Evolutionary conservation across 2,329 filamentous ascomycete species (phyloP).

Genomic region (Cyphellophora europaea): DNA sequence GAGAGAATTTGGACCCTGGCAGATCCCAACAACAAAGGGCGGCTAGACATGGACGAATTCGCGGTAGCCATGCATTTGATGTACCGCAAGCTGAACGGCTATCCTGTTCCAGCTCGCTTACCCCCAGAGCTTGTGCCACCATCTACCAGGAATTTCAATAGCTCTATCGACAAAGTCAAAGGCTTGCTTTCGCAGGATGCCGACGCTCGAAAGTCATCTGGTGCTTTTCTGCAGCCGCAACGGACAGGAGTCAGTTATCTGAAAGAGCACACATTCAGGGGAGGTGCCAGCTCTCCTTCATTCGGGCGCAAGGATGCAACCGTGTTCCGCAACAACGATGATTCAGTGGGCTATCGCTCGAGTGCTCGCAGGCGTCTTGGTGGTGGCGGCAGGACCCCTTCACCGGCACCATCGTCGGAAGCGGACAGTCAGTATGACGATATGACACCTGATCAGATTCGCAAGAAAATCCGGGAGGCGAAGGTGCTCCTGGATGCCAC

Average conservation of each 20-base stretch:
- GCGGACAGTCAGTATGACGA: constrained; percentile 66
- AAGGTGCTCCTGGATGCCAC: constrained; percentile 91
- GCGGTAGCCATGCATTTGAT: constrained; percentile 98
- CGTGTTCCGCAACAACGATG: constrained; percentile 92
- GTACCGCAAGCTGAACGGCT: constrained; percentile 92
- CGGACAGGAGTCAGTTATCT: constrained; percentile 97
- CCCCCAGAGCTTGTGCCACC: constrained; percentile 90
- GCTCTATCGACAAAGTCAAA: constrained; percentile 89
- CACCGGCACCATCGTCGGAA: constrained; percentile 65
- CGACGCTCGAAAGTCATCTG: constrained; percentile 77
- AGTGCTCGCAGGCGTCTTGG: constrained; percentile 82
- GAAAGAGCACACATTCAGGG: constrained; percentile 86
- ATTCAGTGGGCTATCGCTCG: constrained; percentile 83
- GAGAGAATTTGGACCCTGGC: constrained; percentile 92
- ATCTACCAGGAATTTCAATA: constrained; percentile 84
- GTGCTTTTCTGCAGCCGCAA: constrained; percentile 83
- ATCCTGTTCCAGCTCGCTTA: constrained; percentile 77
- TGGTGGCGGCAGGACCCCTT: constrained; percentile 60
- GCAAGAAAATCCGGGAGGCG: constrained; percentile 88
- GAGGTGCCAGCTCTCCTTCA: constrained; percentile 47
- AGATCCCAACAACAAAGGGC: constrained; percentile 87
- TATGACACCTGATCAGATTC: constrained; percentile 73
- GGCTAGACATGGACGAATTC: constrained; percentile 92
- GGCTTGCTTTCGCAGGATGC: constrained; percentile 82
- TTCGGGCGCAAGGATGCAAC: constrained; percentile 82